A percentile compares a stretch with the other conserved stretches of the same genome.
These are phyloP conservation scores for Globisporangium iwayamae DNA, from an alignment of 352 stramenopile species.

Conservation along the genomic window DNA sequence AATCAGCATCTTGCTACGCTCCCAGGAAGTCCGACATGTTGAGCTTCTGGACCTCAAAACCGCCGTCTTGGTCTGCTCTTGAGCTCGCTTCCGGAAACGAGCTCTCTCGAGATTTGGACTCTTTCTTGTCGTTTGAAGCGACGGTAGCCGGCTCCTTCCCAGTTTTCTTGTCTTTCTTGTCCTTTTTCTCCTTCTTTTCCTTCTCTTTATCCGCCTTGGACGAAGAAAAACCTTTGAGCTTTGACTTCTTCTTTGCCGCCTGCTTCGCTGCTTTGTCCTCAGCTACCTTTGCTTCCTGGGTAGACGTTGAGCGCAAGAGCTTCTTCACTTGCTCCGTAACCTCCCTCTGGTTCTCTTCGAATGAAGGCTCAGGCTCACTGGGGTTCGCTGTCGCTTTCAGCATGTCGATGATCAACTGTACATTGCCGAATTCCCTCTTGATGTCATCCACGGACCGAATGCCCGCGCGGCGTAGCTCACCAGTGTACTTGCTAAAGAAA, in stretches of 20 bases:
- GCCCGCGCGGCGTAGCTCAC: conserved; percentile 63
- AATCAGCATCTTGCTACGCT: background rate
- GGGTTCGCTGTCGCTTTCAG: conserved; percentile 26
- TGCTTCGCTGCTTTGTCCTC: conserved; percentile 26
- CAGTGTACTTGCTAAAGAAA: conserved; percentile 72
- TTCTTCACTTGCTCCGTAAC: conserved; percentile 55
- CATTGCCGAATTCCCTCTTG: conserved; percentile 48
- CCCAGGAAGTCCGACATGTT: conserved; percentile 77
- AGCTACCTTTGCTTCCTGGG: conserved; percentile 34
- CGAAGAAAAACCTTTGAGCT: conserved; percentile 25
- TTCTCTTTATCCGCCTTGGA: conserved; percentile 38
- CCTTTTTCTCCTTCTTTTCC: conserved; percentile 23
- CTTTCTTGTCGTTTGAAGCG: conserved; percentile 30
- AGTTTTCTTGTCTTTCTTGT: conserved; percentile 31
- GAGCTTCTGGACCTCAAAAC: conserved; percentile 70
- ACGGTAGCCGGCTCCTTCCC: conserved; percentile 15
- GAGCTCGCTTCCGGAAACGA: conserved; percentile 35
- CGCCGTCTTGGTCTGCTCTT: conserved; percentile 29
- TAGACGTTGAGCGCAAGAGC: conserved; percentile 61
- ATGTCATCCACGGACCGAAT: conserved; percentile 67
- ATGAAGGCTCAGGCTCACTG: conserved; percentile 24
- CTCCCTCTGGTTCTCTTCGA: conserved; percentile 21
- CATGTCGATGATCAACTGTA: conserved; percentile 49
- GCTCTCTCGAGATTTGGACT: conserved; percentile 29
- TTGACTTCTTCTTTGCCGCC: conserved; percentile 35